Evolutionary conservation across 805 yeast genomes (phyloP), one percentile per base, ranked within the genome.

Genomic region (Lipomyces sp.): DNA sequence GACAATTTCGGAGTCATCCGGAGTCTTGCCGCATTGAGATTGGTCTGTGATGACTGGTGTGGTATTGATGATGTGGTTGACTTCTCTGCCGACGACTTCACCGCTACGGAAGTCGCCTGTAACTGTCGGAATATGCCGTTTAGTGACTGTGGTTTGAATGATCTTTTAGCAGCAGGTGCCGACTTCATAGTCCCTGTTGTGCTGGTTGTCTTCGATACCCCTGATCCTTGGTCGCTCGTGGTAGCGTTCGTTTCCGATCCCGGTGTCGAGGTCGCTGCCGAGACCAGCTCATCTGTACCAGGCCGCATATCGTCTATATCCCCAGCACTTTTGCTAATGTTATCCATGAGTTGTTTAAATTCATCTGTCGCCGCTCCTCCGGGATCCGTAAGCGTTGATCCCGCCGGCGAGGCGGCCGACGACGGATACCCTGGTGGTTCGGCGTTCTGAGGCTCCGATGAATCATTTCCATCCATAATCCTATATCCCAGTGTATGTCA

Each of bases 121-220:
- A 69, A 55, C 32, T 66, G 64, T 18, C 71, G 60, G 65, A 79
- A 78, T 56, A 78, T 67, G 37, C 73, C 68, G 67, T 77, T 79
- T 32, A 79, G 74, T 34, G 76, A 74, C 69, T 78, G 80, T 11
- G 80, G 74, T 69, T 77, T 78, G 74, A 77, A 79, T 53, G 75
- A 67, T 67, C 74, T 77, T 58, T 74, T 75, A 15, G 33, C n/a
- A 8, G 58, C 24, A 10, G 50, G 48, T 32, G 58, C 39, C 33
- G 50, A 18, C 24, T 32, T 33, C 58, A 48, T 18, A 53, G 33
- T 29, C 39, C 29, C 59, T 34, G 35, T 1, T 34, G 59, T 15
- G 32, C 11, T 15, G 24, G 54, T 51, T 29, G 34, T 6, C 54
- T 29, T 51, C 15, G 54, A 11, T 42, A 7, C 48, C 48, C 24